These are phyloP conservation scores for Lepidopterella palustris DNA, from an alignment of 495 filamentous ascomycete species.

Conservation along the genomic window DNA sequence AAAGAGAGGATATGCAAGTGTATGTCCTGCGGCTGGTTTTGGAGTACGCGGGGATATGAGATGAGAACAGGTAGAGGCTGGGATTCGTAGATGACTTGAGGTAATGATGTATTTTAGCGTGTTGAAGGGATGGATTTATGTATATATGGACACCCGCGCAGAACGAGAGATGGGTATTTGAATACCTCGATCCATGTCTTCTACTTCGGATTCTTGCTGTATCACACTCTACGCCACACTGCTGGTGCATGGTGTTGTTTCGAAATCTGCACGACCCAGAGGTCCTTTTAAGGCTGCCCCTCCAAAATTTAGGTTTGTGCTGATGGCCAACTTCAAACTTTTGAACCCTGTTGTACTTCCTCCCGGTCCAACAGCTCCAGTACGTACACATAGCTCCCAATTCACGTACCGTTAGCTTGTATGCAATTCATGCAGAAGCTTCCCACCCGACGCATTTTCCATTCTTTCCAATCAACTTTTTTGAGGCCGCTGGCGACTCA, in stretches of 20 bases:
- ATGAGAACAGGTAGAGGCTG: conserved; percentile 22
- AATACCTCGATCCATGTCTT: background rate
- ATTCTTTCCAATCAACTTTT: conserved; percentile 11
- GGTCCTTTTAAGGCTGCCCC: conserved; percentile 5
- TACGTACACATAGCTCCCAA: background rate
- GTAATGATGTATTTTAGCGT: background rate
- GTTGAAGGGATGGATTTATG: background rate
- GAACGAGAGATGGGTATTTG: background rate
- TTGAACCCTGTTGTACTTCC: background rate
- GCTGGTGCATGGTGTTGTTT: background rate
- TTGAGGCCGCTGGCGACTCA: conserved; percentile 22
- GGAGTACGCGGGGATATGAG: conserved; percentile 26
- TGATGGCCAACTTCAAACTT: background rate
- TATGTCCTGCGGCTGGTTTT: conserved; percentile 27
- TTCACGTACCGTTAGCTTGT: conserved; percentile 1
- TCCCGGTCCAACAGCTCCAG: background rate
- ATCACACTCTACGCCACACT: background rate
- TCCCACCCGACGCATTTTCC: conserved; percentile 6
- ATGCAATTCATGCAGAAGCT: conserved; percentile 13
- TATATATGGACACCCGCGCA: background rate
- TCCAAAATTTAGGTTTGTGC: conserved; percentile 11
- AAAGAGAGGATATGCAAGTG: conserved; percentile 29
- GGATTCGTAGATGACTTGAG: conserved; percentile 22
- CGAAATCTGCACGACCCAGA: background rate
- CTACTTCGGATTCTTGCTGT: background rate